Base-by-base conservation (phyloP, 2,329 filamentous ascomycete species). In the Fusarium avenaceum region DNA sequence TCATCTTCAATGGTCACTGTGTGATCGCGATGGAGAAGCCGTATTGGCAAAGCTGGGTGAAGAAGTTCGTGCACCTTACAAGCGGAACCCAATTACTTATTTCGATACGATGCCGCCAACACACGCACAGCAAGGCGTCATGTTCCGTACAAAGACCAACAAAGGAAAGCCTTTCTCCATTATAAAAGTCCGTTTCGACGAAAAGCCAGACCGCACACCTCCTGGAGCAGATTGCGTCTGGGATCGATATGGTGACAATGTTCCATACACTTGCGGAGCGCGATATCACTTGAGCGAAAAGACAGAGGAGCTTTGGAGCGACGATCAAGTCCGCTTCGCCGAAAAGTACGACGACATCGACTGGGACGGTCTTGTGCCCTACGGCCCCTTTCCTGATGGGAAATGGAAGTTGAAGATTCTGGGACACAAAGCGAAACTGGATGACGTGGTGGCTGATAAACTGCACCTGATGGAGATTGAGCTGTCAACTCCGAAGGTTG, bases 401-500 rank as follows among this genome's bases (percentile, higher is more conserved):
- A 72, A 72, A 30, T 72, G 70, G 70, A 72, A 71, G 50, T 9
- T 72, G 20, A 47, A 26, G 40, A 60, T 69, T 3, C 26, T 63
- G 20, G 70, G 59, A 11, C 59, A 63, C 39, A 68, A 68, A 39
- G 67, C 55, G 3, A 70, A 71, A 40, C 51, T 72, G 3, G 70
- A 72, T 30, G 70, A 72, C 19, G 69, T 72, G 10, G 57, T 53
- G 28, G 68, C 57, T 14, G 68, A 50, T 17, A 33, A 48, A 38
- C 20, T 72, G 38, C 69, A 71, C 24, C 46, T 71, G 14, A 71
- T 72, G 53, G 69, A 71, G 56, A 70, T 71, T 40, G 69, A 71
- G 35, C 38, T 72, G 28, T 63, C 64, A 26, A 57, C 65, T 9
- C 38, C 44, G 6, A 69, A 51, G 30, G 32, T 35, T 19, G 61